phyloP scores from a whole-genome alignment of 768 basidiomycete genomes.

The Lactarius sanguifluus region DNA sequence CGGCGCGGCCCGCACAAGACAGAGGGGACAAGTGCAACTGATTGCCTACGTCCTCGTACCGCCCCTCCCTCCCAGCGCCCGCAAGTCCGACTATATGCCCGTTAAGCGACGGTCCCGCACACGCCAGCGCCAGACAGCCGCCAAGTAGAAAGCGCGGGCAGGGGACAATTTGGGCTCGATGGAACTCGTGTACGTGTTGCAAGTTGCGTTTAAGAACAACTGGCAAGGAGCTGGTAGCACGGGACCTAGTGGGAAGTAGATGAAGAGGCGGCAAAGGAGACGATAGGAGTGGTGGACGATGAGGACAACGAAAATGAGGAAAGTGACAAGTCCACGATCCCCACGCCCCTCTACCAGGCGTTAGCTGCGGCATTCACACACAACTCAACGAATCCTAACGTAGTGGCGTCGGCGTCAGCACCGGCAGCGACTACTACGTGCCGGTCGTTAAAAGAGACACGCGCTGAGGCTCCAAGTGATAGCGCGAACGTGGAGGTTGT shows the following conservation, averaged over 20 bases:
- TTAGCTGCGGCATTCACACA: constrained; percentile 17
- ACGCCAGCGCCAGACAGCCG: not conserved
- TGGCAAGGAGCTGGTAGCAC: not conserved
- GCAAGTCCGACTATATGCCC: constrained; percentile 9
- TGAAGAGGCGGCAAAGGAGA: not conserved
- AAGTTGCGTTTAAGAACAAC: constrained; percentile 18
- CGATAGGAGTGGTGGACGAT: not conserved
- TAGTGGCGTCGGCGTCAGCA: not conserved
- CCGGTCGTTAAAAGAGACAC: not conserved
- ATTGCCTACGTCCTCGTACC: not conserved
- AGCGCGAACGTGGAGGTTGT: not conserved
- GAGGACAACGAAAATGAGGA: not conserved
- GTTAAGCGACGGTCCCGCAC: not conserved
- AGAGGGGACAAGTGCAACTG: not conserved
- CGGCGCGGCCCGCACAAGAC: not conserved
- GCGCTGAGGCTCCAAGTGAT: not conserved
- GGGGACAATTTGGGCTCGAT: constrained; percentile 6
- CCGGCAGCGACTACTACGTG: not conserved
- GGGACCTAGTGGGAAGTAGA: not conserved
- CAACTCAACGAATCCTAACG: constrained; percentile 16
- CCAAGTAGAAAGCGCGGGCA: not conserved
- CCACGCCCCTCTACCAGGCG: not conserved
- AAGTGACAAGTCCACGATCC: not conserved
- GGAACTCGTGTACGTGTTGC: not conserved
- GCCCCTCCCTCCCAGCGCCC: not conserved